A percentile compares a stretch with the other conserved stretches of the same genome.
Conservation (phyloP, 192 early-diverging fungal genomes). For the Coemansia sp. region DNA sequence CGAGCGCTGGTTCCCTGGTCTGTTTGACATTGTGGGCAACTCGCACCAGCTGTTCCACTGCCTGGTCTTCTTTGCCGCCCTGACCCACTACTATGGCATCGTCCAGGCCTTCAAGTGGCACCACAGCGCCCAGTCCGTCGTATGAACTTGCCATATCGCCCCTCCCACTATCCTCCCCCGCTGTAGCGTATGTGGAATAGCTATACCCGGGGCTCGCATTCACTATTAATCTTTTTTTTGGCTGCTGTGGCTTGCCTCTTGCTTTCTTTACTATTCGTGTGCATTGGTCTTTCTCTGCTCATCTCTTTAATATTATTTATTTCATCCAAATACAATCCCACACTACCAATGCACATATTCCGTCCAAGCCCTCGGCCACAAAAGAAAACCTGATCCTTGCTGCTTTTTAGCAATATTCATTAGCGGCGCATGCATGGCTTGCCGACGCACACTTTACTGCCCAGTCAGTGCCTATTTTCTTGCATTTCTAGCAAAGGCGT, state of each 20-base stretch:
- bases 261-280: background rate
- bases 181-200: too few species aligned
- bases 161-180: background rate
- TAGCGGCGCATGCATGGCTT: too few species aligned
- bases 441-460: background rate
- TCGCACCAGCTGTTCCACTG: constrained; percentile 96
- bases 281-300: background rate
- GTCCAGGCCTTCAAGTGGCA: constrained; percentile 56
- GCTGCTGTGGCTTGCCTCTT: too few species aligned
- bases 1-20: constrained; percentile 81
- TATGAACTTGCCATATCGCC: constrained; percentile 4
- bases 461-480: background rate
- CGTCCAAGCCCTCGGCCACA: too few species aligned
- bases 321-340: too few species aligned
- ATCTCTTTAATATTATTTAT: too few species aligned
- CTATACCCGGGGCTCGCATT: too few species aligned
- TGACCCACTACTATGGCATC: constrained; percentile 73
- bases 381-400: too few species aligned
- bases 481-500: constrained; percentile 62
- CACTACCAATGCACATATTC: too few species aligned
- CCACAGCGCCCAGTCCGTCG: constrained; percentile 43
- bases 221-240: too few species aligned
- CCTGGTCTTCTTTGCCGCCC: constrained; percentile 74
- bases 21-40: constrained; percentile 75
- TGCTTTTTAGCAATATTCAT: too few species aligned